Base-by-base conservation (phyloP, 352 stramenopile genomes). In the Phytophthora sp. region DNA sequence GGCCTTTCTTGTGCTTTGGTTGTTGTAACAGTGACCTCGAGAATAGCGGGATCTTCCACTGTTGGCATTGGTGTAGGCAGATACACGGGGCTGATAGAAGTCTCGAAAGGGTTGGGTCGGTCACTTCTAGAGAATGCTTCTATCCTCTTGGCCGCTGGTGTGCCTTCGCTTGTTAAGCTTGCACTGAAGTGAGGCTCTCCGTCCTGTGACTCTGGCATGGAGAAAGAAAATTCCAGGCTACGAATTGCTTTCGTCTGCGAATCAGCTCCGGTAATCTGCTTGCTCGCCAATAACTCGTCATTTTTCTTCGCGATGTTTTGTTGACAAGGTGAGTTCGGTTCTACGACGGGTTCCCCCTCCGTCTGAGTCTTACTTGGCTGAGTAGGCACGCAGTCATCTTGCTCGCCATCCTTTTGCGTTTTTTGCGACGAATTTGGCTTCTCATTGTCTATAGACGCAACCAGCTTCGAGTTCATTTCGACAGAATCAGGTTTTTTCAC, bases 161-260 rank as follows among this genome's bases (percentile, higher is more conserved):
- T 36, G 7, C 42, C 41, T n/a, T 73, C 38, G 56, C 80, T 76
- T 8, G 73, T 68, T 31, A 78, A 18, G 54, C 63, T 88, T 41
- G 77, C 71, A 27, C 73, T 46, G 1, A 67, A 35, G 26, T 86
- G 62, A 3, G 73, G 74, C 24, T 90, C 69, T 16, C 62, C 77
- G 11, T 90, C 82, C 46, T 90, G 75, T 4, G 84, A 90, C 18
- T 83, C 72, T 3, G 79, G 81, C 44, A 78, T 77, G 5, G 81
- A 67, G 59, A 90, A 90, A 4, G 82, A 84, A 47, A 91, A 86
- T 44, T 90, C 73, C 36, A 91, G 71, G 7, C 79, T 88, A 16
- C 80, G 80, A 24, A 85, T 89, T 35, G 70, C 60, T 74, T 76
- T 77, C 5, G 78, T 73, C 39, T 88, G 70, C 46, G 65, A 73